Base-by-base conservation (phyloP, 148 eudicot species). In the Polygonum aviculare region DNA sequence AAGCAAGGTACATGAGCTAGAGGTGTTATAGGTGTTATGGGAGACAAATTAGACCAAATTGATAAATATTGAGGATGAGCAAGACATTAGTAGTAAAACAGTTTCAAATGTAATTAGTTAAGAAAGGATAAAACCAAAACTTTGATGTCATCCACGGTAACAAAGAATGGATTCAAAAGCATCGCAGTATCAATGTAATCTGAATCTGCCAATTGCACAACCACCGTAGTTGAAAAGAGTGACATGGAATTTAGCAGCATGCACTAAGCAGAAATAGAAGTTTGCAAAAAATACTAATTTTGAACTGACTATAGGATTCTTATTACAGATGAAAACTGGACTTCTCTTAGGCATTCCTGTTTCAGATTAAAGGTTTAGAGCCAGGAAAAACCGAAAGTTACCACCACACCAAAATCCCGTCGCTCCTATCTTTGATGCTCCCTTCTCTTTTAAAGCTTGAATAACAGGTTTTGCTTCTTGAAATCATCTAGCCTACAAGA, bases 391-490 rank as follows among this genome's bases (percentile, higher is more conserved):
- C 15, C 12, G 15, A 35, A 15, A 11, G 80, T 84, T 40, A 91
- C 97, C 97, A 76, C 97, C 97, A 93, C 93, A 91, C 49, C 93
- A 91, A 40, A 81, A 85, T 40, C 97, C 92, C 72, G 87, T 92
- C 67, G 94, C 92, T 82, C 94, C 97, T 38, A 92, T 70, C 49
- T 86, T 87, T 2, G 84, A 63, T 75, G 85, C 77, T 69, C 90
- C 92, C 82, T 83, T 88, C 38, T 78, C 76, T 76, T 87, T 90
- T 49, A 92, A 62, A 77, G 86, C 87, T 75, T 90, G 84, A 49
- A 92, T 76, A 7, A 92, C 77, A 36, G 75, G 84, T 67, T 90
- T 90, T 69, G 88, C 89, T 60, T 82, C 85, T 82, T 87, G 87
- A 76, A 60, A 80, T 51, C 80, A 89, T 77, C 84, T 80, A 26